These are phyloP conservation scores for Terana coerulea DNA, from an alignment of 768 basidiomycete species.

Conservation along the genomic window DNA sequence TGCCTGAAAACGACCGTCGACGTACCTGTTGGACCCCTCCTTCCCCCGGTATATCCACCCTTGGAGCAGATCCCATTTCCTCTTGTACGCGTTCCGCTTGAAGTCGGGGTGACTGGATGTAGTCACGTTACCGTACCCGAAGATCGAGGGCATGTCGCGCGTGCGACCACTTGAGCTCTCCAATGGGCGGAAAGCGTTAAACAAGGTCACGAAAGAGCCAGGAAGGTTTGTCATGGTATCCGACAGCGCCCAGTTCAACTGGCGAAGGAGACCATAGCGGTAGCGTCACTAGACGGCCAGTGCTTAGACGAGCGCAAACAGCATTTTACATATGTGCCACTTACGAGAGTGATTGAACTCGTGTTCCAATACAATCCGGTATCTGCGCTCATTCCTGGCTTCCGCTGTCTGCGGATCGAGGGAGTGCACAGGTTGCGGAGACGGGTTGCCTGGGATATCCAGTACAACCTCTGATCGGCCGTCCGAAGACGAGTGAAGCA, in stretches of 20 bases:
- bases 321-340: conserved; percentile 20
- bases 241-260: conserved; percentile 68
- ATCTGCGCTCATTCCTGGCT: conserved; percentile 58
- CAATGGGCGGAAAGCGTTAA: conserved; percentile 60
- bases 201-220: conserved; percentile 69
- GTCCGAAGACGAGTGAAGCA: conserved; percentile 11
- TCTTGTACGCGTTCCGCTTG: conserved; percentile 55
- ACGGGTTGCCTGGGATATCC: conserved; percentile 31
- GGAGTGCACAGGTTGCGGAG: conserved; percentile 29
- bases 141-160: conserved; percentile 51
- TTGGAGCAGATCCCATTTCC: conserved; percentile 53
- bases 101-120: conserved; percentile 41
- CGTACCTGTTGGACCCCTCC: conserved; percentile 21
- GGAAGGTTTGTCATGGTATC: conserved; percentile 64
- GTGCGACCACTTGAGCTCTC: conserved; percentile 41
- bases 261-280: conserved; percentile 69
- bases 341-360: conserved; percentile 65
- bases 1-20: background rate
- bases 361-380: conserved; percentile 63
- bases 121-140: conserved; percentile 59
- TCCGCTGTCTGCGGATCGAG: conserved; percentile 36
- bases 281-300: conserved; percentile 27
- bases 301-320: background rate
- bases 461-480: conserved; percentile 1
- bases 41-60: conserved; percentile 38